Percentiles rank a stretch among this genome's conserved stretches.
Conservation (phyloP, 2,329 filamentous ascomycete species). For the Fusarium protoensiforme region DNA sequence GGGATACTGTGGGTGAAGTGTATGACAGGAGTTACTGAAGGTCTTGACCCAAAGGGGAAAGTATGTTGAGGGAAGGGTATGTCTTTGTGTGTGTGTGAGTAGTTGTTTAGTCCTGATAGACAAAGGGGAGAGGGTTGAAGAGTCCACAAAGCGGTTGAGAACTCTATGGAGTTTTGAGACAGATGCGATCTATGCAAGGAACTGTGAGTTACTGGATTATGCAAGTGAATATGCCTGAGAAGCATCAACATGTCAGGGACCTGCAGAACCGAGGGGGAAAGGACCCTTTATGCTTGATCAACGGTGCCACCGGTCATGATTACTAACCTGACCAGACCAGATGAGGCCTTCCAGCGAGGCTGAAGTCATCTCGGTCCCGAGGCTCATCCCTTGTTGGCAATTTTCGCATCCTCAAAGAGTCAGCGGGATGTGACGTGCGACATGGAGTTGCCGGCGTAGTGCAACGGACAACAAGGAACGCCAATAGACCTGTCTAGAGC, state of each 20-base stretch:
- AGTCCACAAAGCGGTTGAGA: background rate
- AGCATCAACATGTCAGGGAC: background rate
- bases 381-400: background rate
- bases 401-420: background rate
- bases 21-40: background rate
- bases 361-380: background rate
- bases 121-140: background rate
- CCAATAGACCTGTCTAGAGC: background rate
- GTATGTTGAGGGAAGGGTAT: background rate
- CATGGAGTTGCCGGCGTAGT: background rate
- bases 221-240: background rate
- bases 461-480: background rate
- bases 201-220: background rate
- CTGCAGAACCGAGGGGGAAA: background rate
- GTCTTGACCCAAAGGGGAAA: background rate
- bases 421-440: background rate
- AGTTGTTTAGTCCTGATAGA: background rate
- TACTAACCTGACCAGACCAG: background rate
- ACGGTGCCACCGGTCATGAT: conserved; percentile 8
- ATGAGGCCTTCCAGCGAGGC: background rate
- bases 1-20: background rate
- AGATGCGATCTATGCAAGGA: background rate
- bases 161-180: background rate
- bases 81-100: background rate
- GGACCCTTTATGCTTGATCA: conserved; percentile 24